Conservation (phyloP, 257 asterid genomes). For the Voacanga thouarsii region DNA sequence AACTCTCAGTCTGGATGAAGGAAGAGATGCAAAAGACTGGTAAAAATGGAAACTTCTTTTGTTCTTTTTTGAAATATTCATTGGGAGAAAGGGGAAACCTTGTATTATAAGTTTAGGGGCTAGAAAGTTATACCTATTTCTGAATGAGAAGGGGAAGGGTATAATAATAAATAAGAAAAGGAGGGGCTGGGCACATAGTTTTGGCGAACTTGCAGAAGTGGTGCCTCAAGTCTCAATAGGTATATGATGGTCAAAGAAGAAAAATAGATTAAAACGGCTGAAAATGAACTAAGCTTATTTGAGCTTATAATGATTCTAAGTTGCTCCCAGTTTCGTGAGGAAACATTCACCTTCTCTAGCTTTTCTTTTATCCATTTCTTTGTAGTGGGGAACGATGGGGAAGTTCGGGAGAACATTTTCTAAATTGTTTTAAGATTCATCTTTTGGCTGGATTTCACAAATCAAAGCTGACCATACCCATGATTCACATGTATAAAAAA, state of each 20-base stretch:
- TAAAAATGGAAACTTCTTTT: not conserved
- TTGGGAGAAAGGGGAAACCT: not conserved
- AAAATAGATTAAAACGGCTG: not conserved
- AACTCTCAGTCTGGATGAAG: not conserved
- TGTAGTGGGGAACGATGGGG: not conserved
- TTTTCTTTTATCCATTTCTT: not conserved
- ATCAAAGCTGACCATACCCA: not conserved
- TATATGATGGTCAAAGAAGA: not conserved
- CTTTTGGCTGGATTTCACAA: not conserved
- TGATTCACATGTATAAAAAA: not conserved
- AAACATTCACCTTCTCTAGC: not conserved
- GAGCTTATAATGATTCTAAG: not conserved
- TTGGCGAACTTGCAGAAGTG: not conserved
- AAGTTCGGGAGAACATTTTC: not conserved
- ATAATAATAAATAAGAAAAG: not conserved
- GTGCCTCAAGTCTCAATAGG: not conserved
- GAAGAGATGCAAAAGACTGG: not conserved
- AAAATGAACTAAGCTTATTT: not conserved
- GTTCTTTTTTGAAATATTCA: not conserved
- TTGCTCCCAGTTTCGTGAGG: not conserved
- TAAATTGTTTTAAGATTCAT: not conserved
- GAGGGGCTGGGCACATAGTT: not conserved
- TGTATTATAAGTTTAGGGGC: not conserved
- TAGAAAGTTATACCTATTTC: not conserved
- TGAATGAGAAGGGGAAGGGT: not conserved